phyloP scores from a whole-genome alignment of 306 rosid genomes.

The Sesbania bispinosa region DNA sequence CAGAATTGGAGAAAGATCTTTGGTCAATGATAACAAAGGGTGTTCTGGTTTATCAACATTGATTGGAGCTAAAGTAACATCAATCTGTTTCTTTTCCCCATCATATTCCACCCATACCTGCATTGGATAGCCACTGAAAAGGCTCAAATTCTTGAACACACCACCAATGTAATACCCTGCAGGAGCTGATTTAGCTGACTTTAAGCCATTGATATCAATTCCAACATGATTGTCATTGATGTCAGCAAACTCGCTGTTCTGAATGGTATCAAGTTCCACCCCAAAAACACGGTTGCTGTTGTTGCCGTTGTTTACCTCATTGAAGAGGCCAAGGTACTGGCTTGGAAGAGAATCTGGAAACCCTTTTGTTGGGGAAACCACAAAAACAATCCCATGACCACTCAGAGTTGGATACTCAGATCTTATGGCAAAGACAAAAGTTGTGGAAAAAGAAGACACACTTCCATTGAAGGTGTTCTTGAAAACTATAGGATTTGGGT shows the following conservation, averaged over 20 bases:
- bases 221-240: slow-evolving; percentile 70
- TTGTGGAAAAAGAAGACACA: slow-evolving; percentile 52
- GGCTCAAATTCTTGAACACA: slow-evolving; percentile 33
- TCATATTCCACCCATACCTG: slow-evolving; percentile 73
- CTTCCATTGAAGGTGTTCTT: slow-evolving; percentile 31
- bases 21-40: slow-evolving; percentile 43
- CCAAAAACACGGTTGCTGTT: slow-evolving; percentile 41
- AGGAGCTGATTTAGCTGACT: slow-evolving; percentile 15
- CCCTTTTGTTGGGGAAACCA: slow-evolving; percentile 46
- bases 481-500: slow-evolving; percentile 42
- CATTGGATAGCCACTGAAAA: slow-evolving; percentile 47
- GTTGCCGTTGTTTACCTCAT: slow-evolving; percentile 39
- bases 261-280: slow-evolving; percentile 60
- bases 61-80: slow-evolving; percentile 58
- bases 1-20: slow-evolving; percentile 49
- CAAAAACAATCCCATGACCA: slow-evolving; percentile 63
- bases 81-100: slow-evolving; percentile 26
- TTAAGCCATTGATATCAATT: slow-evolving; percentile 53
- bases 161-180: slow-evolving; percentile 39
- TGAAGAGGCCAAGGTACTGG: slow-evolving; percentile 59
- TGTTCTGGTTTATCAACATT: slow-evolving; percentile 36
- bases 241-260: slow-evolving; percentile 41
- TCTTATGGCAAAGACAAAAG: slow-evolving; percentile 56
- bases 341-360: slow-evolving; percentile 37
- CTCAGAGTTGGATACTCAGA: slow-evolving; percentile 34